Evolutionary conservation across 108 stramenopile genomes (phyloP).

Genomic region (Nitzschia palea): DNA sequence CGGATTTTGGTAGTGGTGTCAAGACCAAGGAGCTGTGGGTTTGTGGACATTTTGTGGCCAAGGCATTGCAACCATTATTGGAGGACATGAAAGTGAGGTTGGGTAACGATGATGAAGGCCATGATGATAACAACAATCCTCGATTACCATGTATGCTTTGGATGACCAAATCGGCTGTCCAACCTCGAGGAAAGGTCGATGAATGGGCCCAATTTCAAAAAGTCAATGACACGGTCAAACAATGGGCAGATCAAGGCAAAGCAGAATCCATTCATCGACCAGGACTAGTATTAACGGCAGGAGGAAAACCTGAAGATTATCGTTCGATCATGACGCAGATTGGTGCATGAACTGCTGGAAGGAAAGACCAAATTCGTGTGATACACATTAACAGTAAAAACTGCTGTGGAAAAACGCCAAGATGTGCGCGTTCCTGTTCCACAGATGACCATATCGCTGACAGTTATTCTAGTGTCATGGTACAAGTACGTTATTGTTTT

Average conservation of each 20-base stretch:
- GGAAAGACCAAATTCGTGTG: too few species aligned
- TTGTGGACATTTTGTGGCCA: constrained; percentile 7
- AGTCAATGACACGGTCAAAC: not conserved
- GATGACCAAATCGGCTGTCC: constrained; percentile 12
- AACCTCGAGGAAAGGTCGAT: not conserved
- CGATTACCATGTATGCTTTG: constrained; percentile 7
- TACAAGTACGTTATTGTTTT: too few species aligned
- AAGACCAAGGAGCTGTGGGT: constrained; percentile 3
- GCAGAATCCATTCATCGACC: not conserved
- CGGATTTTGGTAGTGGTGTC: not conserved
- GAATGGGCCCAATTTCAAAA: constrained; percentile 1
- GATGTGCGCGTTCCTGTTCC: too few species aligned
- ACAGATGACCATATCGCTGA: too few species aligned
- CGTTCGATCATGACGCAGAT: constrained; percentile 5
- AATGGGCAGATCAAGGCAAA: not conserved
- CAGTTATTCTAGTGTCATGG: too few species aligned
- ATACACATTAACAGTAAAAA: too few species aligned
- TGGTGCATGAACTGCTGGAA: too few species aligned
- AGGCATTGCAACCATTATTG: constrained; percentile 3
- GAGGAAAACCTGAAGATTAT: not conserved
- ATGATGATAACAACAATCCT: not conserved
- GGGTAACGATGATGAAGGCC: not conserved
- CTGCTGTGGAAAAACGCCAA: too few species aligned
- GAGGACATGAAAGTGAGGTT: not conserved
- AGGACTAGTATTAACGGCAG: not conserved